A percentile compares a stretch with the other conserved stretches of the same genome.
Conservation (phyloP, 441 rosid genomes). For the Capsella rubella region DNA sequence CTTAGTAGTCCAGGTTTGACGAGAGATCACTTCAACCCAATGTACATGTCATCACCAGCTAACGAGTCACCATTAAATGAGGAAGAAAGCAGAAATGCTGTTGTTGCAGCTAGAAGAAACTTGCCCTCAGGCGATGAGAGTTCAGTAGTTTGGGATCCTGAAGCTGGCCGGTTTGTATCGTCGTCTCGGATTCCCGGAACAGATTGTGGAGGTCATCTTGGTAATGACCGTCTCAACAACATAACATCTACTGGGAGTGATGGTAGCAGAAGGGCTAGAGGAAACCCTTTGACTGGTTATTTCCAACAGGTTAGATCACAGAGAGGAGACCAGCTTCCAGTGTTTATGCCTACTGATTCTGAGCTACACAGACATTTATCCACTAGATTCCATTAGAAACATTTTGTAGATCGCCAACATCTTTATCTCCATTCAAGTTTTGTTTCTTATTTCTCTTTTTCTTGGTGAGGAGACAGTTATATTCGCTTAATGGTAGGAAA, state of each 20-base stretch:
- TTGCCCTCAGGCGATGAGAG: constrained; percentile 29
- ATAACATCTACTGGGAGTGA: constrained; percentile 46
- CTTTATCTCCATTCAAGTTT: constrained; percentile 3
- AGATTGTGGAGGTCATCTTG: constrained; percentile 72
- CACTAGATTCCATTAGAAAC: constrained; percentile 52
- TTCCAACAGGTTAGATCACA: constrained; percentile 65
- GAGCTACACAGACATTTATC: constrained; percentile 54
- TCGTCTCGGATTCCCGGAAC: constrained; percentile 63
- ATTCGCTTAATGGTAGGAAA: not conserved
- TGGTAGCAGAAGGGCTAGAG: constrained; percentile 49
- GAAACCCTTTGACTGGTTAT: constrained; percentile 51
- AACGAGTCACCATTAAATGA: constrained; percentile 63
- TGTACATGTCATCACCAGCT: constrained; percentile 64
- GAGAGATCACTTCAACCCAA: constrained; percentile 79
- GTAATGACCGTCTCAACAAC: constrained; percentile 57
- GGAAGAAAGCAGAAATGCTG: constrained; percentile 47
- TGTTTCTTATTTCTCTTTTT: not conserved
- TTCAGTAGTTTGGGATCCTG: constrained; percentile 88
- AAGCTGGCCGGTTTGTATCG: constrained; percentile 87
- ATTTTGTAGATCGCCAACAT: constrained; percentile 19
- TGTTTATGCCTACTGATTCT: constrained; percentile 82
- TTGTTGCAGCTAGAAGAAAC: constrained; percentile 30
- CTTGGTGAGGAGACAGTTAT: not conserved
- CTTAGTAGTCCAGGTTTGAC: constrained; percentile 54
- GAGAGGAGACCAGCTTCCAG: constrained; percentile 88